These are phyloP conservation scores for Taphrina communis DNA, from an alignment of 1,139 yeast genomes.

Conservation along the genomic window DNA sequence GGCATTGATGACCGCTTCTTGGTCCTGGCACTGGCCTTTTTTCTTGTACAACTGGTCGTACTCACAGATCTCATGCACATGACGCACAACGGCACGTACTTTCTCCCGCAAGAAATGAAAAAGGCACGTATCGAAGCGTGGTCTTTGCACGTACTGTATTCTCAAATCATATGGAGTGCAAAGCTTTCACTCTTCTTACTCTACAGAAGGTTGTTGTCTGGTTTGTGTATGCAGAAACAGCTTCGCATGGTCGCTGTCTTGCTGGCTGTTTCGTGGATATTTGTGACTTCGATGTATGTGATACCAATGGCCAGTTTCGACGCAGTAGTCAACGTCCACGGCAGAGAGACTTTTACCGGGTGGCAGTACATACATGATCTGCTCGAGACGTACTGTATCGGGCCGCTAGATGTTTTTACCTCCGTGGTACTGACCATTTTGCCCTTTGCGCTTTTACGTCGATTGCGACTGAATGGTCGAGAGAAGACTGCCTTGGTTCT, in stretches of 20 bases:
- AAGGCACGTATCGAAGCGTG: not conserved
- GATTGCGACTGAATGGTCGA: not conserved
- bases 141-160: not conserved
- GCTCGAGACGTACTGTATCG: not conserved
- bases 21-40: slow-evolving; percentile 4
- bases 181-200: slow-evolving; percentile 12
- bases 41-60: slow-evolving; percentile 1
- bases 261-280: not conserved
- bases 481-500: slow-evolving; percentile 13
- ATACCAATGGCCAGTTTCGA: not conserved
- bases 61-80: slow-evolving; percentile 11
- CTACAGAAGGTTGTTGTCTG: slow-evolving; percentile 13
- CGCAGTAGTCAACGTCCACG: not conserved
- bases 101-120: not conserved
- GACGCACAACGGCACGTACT: not conserved
- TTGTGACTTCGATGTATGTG: slow-evolving; percentile 1
- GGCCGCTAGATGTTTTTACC: slow-evolving; percentile 12
- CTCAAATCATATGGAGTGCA: slow-evolving; percentile 15
- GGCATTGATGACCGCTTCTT: slow-evolving; percentile 13
- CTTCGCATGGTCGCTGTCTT: not conserved
- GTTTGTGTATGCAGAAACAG: slow-evolving; percentile 19
- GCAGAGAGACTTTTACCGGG: not conserved
- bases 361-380: not conserved
- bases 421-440: slow-evolving; percentile 1
- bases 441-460: slow-evolving; percentile 8